Conservation (phyloP, 2,329 filamentous ascomycete genomes). For the Nemania abortiva region DNA sequence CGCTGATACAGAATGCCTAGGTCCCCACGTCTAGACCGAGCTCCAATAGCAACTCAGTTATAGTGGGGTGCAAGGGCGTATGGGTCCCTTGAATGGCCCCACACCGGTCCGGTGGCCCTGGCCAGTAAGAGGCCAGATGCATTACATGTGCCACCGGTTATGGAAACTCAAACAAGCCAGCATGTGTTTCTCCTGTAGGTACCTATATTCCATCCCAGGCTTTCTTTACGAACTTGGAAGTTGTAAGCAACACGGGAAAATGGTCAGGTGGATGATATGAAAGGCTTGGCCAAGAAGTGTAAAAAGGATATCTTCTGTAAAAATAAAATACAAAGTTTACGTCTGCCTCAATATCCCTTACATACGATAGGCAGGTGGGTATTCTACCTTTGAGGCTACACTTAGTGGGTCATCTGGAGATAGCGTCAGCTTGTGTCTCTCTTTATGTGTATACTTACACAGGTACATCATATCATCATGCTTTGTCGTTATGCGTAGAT, state of each 20-base stretch:
- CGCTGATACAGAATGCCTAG: background rate
- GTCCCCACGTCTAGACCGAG: background rate
- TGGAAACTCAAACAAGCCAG: slow-evolving; percentile 21
- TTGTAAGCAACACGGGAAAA: background rate
- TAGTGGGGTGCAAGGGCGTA: slow-evolving; percentile 19
- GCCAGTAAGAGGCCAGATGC: slow-evolving; percentile 26
- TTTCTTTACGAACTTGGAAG: background rate
- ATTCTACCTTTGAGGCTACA: slow-evolving; percentile 9
- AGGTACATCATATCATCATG: background rate
- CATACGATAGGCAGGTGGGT: background rate
- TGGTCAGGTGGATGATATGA: background rate
- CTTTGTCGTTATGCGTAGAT: background rate
- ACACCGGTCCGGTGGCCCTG: slow-evolving; percentile 45
- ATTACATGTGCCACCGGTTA: slow-evolving; percentile 22
- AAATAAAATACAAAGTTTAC: too few species aligned
- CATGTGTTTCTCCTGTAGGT: background rate
- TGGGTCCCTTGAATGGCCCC: slow-evolving; percentile 19
- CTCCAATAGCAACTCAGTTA: slow-evolving; percentile 10
- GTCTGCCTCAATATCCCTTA: background rate
- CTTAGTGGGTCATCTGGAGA: slow-evolving; percentile 1
- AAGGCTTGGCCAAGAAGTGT: too few species aligned
- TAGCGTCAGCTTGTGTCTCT: slow-evolving; percentile 2
- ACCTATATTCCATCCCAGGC: background rate
- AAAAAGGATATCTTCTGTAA: too few species aligned
- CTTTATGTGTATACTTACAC: background rate